Evolutionary conservation across 2,329 filamentous ascomycete species (phyloP).

Genomic region (Pezicula radicicola): DNA sequence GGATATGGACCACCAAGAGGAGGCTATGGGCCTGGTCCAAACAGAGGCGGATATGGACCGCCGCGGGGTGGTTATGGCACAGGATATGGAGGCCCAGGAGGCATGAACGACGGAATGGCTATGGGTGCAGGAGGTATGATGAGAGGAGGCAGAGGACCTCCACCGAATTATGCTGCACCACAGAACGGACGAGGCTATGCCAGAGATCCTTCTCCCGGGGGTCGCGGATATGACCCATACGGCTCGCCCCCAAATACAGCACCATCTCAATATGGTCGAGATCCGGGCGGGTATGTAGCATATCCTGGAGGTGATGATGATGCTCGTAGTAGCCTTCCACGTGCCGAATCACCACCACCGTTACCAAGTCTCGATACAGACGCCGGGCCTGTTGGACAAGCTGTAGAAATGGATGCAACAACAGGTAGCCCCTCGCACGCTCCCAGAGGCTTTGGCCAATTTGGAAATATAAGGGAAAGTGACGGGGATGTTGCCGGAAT

Average conservation of each 20-base stretch:
- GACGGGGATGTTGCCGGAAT: conserved; percentile 73
- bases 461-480: conserved; percentile 53
- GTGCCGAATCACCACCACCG: conserved; percentile 64
- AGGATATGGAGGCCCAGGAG: conserved; percentile 16
- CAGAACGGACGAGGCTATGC: conserved; percentile 15
- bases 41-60: conserved; percentile 51
- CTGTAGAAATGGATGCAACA: conserved; percentile 79
- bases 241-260: background rate
- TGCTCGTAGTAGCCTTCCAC: conserved; percentile 41
- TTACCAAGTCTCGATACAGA: conserved; percentile 42
- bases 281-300: conserved; percentile 20
- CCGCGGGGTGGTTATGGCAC: conserved; percentile 35
- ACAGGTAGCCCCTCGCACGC: conserved; percentile 46
- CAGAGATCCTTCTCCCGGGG: conserved; percentile 10
- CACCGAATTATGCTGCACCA: conserved; percentile 31
- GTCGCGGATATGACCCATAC: conserved; percentile 5
- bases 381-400: conserved; percentile 50
- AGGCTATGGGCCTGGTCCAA: conserved; percentile 25
- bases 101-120: conserved; percentile 37
- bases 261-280: conserved; percentile 16
- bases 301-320: conserved; percentile 16
- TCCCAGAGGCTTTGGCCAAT: conserved; percentile 41
- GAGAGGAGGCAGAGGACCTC: conserved; percentile 38
- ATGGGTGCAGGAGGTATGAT: conserved; percentile 34
- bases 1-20: conserved; percentile 37